Percentiles rank a stretch among this genome's conserved stretches.
Evolutionary conservation across 352 stramenopile species (phyloP).

Genomic region (Phytophthora melonis): DNA sequence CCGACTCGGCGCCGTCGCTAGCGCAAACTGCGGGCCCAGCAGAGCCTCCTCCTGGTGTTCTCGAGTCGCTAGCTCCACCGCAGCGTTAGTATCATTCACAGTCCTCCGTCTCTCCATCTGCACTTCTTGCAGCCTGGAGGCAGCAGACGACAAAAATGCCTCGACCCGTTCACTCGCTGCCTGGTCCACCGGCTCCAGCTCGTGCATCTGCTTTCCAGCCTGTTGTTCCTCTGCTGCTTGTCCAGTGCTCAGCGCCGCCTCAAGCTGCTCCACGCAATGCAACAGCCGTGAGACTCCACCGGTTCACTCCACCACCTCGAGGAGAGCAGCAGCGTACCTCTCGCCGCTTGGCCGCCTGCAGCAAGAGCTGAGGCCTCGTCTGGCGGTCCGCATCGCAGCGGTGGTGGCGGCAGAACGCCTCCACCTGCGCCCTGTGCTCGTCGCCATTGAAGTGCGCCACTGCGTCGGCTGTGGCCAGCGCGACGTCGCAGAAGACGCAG

Average conservation of each 20-base stretch:
- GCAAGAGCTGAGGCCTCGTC: conserved; percentile 47
- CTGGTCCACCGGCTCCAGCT: conserved; percentile 2
- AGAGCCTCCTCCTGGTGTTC: conserved; percentile 14
- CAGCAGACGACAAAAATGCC: conserved; percentile 57
- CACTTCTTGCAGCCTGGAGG: conserved; percentile 44
- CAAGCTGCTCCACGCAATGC: conserved; percentile 25
- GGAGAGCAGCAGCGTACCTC: conserved; percentile 36
- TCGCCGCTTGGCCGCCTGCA: conserved; percentile 31
- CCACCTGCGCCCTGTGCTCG: conserved; percentile 46
- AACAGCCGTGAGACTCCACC: conserved; percentile 11
- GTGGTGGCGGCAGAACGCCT: conserved; percentile 63
- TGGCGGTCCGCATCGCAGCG: conserved; percentile 61
- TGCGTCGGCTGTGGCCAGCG: conserved; percentile 25
- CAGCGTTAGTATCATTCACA: background rate
- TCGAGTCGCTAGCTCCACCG: conserved; percentile 4
- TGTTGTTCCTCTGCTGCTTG: conserved; percentile 1
- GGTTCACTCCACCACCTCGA: background rate
- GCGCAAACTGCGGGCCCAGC: conserved; percentile 14
- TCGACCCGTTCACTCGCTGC: conserved; percentile 21
- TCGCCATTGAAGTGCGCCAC: conserved; percentile 53
- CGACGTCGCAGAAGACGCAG: conserved; percentile 57
- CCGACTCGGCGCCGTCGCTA: background rate
- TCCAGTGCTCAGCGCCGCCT: conserved; percentile 3
- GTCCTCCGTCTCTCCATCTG: conserved; percentile 8
- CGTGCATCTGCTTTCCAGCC: conserved; percentile 3